phyloP scores from a whole-genome alignment of 805 yeast genomes.

The Ogataea trehalophila region DNA sequence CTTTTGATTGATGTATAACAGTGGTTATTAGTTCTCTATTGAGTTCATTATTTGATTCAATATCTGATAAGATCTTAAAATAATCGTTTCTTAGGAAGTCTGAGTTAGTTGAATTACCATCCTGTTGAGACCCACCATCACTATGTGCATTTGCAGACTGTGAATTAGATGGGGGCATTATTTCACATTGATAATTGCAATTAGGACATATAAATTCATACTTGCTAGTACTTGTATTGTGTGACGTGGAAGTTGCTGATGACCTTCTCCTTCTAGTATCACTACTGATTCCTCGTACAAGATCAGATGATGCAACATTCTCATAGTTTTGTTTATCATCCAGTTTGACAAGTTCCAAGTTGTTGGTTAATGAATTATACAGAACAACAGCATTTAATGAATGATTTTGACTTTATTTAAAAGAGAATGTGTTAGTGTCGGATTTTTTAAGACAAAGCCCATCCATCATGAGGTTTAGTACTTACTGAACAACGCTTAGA shows the following conservation, averaged over 20 bases:
- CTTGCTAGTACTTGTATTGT: not conserved
- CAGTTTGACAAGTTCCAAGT: constrained; percentile 23
- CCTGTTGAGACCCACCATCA: too few species aligned
- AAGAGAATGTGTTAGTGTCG: constrained; percentile 3
- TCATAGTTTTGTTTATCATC: constrained; percentile 4
- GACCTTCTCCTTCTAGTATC: constrained; percentile 3
- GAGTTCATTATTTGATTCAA: constrained; percentile 16
- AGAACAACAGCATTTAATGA: constrained; percentile 25
- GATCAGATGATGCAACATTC: not conserved
- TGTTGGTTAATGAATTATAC: constrained; percentile 24
- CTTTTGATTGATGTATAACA: constrained; percentile 8
- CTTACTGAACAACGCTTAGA: constrained; percentile 16
- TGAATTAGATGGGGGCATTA: constrained; percentile 3
- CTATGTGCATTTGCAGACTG: not conserved
- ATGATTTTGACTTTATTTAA: constrained; percentile 14
- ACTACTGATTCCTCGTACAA: too few species aligned
- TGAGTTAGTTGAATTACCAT: not conserved
- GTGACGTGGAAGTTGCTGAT: constrained; percentile 6
- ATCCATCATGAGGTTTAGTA: not conserved
- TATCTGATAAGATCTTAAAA: constrained; percentile 22
- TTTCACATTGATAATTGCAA: constrained; percentile 24
- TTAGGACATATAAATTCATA: constrained; percentile 22
- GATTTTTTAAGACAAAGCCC: not conserved
- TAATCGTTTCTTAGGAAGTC: constrained; percentile 25
- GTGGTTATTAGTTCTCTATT: constrained; percentile 17